phyloP scores from a whole-genome alignment of 106 monocot genomes.

The Hemerocallis citrina region DNA sequence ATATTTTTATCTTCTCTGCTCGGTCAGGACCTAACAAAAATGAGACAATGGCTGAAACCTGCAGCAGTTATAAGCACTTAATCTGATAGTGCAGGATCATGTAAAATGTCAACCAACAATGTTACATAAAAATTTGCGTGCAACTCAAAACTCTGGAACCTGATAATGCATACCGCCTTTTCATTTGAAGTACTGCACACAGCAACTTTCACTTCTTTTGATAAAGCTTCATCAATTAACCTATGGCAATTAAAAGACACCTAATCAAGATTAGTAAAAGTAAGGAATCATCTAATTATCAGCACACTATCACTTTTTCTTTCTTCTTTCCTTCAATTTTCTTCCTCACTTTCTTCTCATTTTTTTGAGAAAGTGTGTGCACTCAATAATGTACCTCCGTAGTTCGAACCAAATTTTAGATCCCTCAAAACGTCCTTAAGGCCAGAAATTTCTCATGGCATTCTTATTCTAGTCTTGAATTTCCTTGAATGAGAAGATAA shows the following conservation, averaged over 20 bases:
- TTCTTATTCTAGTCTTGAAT: no score
- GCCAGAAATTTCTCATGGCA: no score
- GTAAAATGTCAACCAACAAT: background rate
- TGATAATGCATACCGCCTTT: slow-evolving; percentile 79
- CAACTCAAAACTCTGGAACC: slow-evolving; percentile 15
- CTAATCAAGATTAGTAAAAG: background rate
- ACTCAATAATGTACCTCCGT: no score
- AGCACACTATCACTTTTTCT: background rate
- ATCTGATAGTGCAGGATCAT: no score
- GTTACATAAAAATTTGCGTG: background rate
- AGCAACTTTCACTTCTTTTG: slow-evolving; percentile 80
- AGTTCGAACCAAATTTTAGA: no score
- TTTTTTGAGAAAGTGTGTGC: no score
- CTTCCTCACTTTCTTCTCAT: no score
- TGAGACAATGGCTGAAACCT: slow-evolving; percentile 98
- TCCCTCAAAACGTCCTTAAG: no score
- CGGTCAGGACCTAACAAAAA: slow-evolving; percentile 74
- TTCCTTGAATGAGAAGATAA: no score
- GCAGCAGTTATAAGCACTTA: slow-evolving; percentile 8
- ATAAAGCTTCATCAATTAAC: slow-evolving; percentile 83
- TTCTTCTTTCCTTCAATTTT: no score
- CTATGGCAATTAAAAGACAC: slow-evolving; percentile 18
- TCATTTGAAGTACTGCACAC: slow-evolving; percentile 99
- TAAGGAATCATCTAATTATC: background rate
- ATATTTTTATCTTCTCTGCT: slow-evolving; percentile 81